These are phyloP conservation scores for Chytridiales sp. DNA, from an alignment of 371 early-diverging fungal species.

Conservation along the genomic window DNA sequence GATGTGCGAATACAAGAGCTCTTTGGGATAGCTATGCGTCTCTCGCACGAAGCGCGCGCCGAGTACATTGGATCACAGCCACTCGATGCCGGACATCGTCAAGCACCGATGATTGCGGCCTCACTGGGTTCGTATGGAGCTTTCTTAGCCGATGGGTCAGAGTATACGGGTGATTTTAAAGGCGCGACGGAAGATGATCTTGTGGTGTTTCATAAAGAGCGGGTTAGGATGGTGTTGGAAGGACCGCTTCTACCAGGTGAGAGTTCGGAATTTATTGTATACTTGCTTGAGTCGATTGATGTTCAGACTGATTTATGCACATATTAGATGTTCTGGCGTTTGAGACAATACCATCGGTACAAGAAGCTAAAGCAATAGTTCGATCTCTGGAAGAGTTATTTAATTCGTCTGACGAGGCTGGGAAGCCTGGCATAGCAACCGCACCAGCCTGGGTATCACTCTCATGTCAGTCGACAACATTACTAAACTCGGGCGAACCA, in stretches of 20 bases:
- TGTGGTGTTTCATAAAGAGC: slow-evolving; percentile 48
- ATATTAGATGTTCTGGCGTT: slow-evolving; percentile 56
- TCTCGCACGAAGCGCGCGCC: slow-evolving; percentile 9
- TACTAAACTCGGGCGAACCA: slow-evolving; percentile 20
- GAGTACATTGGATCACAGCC: not conserved
- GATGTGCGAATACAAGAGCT: not conserved
- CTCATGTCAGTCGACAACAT: slow-evolving; percentile 18
- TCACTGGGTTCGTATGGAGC: slow-evolving; percentile 65
- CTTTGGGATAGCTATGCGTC: slow-evolving; percentile 9
- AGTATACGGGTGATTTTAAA: slow-evolving; percentile 61
- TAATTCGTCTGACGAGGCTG: no score
- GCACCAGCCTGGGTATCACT: slow-evolving; percentile 39
- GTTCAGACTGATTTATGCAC: no score
- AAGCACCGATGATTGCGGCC: slow-evolving; percentile 43
- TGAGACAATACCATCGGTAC: slow-evolving; percentile 59
- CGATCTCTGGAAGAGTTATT: slow-evolving; percentile 8
- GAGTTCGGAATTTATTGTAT: no score
- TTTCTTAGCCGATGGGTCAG: slow-evolving; percentile 56
- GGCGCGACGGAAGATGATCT: slow-evolving; percentile 32
- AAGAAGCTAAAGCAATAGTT: slow-evolving; percentile 53
- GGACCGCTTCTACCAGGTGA: slow-evolving; percentile 26
- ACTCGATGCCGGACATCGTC: no score
- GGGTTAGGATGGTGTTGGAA: slow-evolving; percentile 39
- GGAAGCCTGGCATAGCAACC: not conserved
- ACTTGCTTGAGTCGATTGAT: not conserved